Evolutionary conservation across 305 asterid genomes (phyloP).

Genomic region (Coffea humblotiana): DNA sequence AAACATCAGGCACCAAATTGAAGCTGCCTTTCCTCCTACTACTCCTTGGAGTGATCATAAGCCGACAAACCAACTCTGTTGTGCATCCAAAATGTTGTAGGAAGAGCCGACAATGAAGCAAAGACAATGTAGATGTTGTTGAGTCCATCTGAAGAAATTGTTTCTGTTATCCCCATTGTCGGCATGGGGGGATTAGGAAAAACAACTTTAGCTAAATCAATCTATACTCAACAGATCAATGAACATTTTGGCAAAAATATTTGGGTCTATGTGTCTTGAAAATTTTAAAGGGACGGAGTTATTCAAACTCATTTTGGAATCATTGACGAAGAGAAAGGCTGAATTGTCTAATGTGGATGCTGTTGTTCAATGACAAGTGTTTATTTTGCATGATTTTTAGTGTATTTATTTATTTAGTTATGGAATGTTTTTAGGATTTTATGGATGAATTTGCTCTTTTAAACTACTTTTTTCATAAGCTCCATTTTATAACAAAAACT

Average conservation of each 20-base stretch:
- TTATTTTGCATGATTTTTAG: too few species aligned
- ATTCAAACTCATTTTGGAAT: too few species aligned
- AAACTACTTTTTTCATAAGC: too few species aligned
- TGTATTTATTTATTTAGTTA: too few species aligned
- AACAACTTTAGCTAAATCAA: slow-evolving; percentile 27
- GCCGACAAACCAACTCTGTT: slow-evolving; percentile 12
- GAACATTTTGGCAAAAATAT: slow-evolving; percentile 3
- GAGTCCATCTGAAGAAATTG: background rate
- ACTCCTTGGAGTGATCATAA: background rate
- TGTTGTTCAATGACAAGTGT: background rate
- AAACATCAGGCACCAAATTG: background rate
- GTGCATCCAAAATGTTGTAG: slow-evolving; percentile 17
- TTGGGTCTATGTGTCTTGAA: slow-evolving; percentile 25
- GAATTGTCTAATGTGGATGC: background rate
- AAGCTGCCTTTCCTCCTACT: background rate
- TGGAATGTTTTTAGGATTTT: too few species aligned
- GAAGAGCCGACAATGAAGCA: slow-evolving; percentile 19
- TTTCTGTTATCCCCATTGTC: slow-evolving; percentile 21
- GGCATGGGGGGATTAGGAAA: slow-evolving; percentile 41
- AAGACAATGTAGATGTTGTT: slow-evolving; percentile 6
- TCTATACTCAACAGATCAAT: slow-evolving; percentile 2
- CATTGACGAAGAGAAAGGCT: background rate
- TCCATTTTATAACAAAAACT: too few species aligned
- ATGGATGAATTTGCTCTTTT: too few species aligned
- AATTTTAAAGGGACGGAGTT: background rate